A percentile compares a stretch with the other conserved stretches of the same genome.
Conservation (phyloP, 495 filamentous ascomycete species). For the Delitschia confertaspora region DNA sequence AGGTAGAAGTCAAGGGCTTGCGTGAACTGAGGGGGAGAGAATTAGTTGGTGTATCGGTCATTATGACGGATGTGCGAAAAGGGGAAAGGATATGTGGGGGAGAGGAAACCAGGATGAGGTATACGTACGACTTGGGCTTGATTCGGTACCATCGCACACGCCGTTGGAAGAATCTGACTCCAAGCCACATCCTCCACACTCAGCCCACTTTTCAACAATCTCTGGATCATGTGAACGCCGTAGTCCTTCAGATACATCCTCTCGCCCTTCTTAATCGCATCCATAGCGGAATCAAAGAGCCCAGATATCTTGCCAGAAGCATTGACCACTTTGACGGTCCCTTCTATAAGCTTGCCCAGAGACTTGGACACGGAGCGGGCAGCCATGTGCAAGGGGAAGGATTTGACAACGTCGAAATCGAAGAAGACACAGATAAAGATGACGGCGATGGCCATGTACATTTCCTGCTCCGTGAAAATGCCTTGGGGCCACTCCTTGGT, state of each 20-base stretch:
- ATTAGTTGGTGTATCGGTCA: neutral
- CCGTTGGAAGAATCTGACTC: conserved; percentile 58
- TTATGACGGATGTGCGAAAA: neutral
- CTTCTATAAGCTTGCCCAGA: conserved; percentile 52
- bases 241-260: conserved; percentile 48
- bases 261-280: conserved; percentile 6
- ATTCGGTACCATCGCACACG: conserved; percentile 55
- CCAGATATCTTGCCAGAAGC: conserved; percentile 47
- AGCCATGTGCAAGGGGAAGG: conserved; percentile 51
- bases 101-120: neutral
- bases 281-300: conserved; percentile 40
- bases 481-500: conserved; percentile 57
- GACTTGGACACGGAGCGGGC: conserved; percentile 53
- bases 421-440: conserved; percentile 54
- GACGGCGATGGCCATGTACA: conserved; percentile 65
- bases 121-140: conserved; percentile 52
- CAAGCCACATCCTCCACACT: conserved; percentile 62
- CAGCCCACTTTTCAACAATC: conserved; percentile 56
- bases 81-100: neutral
- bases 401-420: conserved; percentile 46
- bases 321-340: conserved; percentile 57
- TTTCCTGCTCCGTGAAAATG: conserved; percentile 68
- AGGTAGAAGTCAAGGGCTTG: conserved; percentile 76
- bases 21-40: conserved; percentile 42
- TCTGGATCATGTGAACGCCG: conserved; percentile 61